Conservation (phyloP, 1,284 basidiomycete species). For the Ustilago sp. region DNA sequence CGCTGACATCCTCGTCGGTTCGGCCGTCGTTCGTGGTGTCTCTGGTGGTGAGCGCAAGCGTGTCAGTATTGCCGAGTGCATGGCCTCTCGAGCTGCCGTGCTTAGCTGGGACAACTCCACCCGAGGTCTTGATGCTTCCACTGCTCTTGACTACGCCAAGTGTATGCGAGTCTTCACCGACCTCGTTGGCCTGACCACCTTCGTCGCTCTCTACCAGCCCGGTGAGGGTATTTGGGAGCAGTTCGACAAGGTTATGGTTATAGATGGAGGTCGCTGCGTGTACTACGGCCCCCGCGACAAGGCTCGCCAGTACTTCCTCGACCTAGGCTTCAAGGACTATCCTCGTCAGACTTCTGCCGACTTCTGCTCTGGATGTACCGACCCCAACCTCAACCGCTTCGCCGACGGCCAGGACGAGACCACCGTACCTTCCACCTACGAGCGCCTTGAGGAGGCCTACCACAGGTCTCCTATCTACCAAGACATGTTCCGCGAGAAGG, state of each 20-base stretch:
- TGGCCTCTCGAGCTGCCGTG: conserved; percentile 70
- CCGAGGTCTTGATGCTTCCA: conserved; percentile 57
- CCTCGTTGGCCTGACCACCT: conserved; percentile 52
- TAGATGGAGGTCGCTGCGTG: conserved; percentile 83
- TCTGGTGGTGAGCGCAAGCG: conserved; percentile 64
- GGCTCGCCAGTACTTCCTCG: conserved; percentile 78
- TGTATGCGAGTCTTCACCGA: conserved; percentile 70
- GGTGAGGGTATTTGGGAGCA: conserved; percentile 75
- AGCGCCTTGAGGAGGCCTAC: conserved; percentile 48
- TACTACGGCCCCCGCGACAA: conserved; percentile 81
- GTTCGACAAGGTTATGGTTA: conserved; percentile 71
- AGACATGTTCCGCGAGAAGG: conserved; percentile 67
- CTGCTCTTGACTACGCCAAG: conserved; percentile 63
- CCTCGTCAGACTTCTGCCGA: conserved; percentile 79
- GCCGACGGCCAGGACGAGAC: conserved; percentile 32
- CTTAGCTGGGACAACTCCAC: conserved; percentile 71
- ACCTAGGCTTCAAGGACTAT: conserved; percentile 77
- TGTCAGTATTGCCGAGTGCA: conserved; percentile 55
- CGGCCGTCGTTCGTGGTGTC: conserved; percentile 70
- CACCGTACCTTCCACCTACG: conserved; percentile 45
- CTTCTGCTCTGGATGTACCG: conserved; percentile 73
- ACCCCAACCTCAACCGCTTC: conserved; percentile 78
- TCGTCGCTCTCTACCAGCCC: conserved; percentile 73
- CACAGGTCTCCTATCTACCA: conserved; percentile 40
- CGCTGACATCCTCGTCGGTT: conserved; percentile 57